A percentile compares a stretch with the other conserved stretches of the same genome.
phyloP scores from a whole-genome alignment of 495 filamentous ascomycete genomes.

The Talaromyces proteolyticus region DNA sequence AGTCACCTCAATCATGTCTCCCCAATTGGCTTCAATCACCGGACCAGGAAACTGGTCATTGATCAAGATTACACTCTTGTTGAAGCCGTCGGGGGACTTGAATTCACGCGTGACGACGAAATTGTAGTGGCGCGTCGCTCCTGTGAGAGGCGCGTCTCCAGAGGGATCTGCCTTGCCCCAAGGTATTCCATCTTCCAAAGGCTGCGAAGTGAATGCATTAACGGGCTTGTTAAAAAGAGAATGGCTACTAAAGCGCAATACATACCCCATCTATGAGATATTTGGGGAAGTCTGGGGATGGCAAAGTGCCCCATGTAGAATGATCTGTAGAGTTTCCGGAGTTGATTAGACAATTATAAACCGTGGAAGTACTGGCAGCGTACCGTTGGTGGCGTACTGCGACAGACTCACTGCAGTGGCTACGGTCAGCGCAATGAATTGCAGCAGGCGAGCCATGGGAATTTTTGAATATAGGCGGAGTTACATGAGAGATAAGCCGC shows the following conservation, averaged over 20 bases:
- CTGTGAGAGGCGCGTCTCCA: not conserved
- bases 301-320: not conserved
- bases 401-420: not conserved
- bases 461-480: too few relatives aligned
- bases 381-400: not conserved
- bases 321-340: not conserved
- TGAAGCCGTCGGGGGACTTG: slow-evolving; percentile 9
- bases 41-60: slow-evolving; percentile 54
- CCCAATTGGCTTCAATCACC: slow-evolving; percentile 42
- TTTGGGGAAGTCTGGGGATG: not conserved
- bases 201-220: not conserved
- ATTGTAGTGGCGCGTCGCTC: not conserved
- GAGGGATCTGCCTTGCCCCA: not conserved
- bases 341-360: not conserved
- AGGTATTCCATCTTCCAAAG: not conserved
- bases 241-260: not conserved
- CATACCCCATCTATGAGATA: not conserved
- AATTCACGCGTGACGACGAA: not conserved
- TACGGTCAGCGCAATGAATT: not conserved
- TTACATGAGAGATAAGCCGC: too few relatives aligned
- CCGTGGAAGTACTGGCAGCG: not conserved
- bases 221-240: not conserved
- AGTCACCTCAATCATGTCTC: slow-evolving; percentile 31
- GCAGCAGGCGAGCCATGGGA: not conserved
- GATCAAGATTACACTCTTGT: slow-evolving; percentile 23